These are phyloP conservation scores for Tagetes patula DNA, from an alignment of 129 eudicot genomes.

Conservation along the genomic window DNA sequence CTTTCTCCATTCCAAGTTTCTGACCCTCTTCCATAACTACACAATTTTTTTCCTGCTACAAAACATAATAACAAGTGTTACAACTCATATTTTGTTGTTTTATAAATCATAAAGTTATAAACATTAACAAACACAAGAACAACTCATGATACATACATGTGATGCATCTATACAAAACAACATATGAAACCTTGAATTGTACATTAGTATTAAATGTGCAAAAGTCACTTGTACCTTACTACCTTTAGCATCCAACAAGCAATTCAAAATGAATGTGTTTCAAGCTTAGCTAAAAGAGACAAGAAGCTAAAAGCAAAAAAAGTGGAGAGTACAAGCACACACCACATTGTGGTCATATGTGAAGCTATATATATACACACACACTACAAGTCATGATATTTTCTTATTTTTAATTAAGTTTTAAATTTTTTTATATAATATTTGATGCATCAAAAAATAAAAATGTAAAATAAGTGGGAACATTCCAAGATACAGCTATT, in stretches of 20 bases:
- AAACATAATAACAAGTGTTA: conserved; percentile 9
- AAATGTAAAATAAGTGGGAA: conserved; percentile 22
- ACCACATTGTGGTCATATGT: conserved; percentile 1
- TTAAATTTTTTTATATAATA: neutral
- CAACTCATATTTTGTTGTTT: neutral
- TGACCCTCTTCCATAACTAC: conserved; percentile 39
- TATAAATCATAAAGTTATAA: neutral
- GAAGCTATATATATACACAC: conserved; percentile 31
- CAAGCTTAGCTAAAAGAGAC: conserved; percentile 23
- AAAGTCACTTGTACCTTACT: conserved; percentile 36
- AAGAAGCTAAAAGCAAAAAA: conserved; percentile 22
- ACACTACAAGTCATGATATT: neutral
- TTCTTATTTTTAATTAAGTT: neutral
- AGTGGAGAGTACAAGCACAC: conserved; percentile 19
- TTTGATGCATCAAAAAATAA: neutral
- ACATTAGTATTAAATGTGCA: conserved; percentile 15
- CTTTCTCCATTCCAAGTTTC: conserved; percentile 24
- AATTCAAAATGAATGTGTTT: conserved; percentile 22
- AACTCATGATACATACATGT: neutral
- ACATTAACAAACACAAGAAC: neutral
- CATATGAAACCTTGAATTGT: conserved; percentile 1
- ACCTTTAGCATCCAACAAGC: conserved; percentile 34
- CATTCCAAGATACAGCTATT: conserved; percentile 28
- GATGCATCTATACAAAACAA: neutral
- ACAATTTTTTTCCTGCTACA: conserved; percentile 16